phyloP scores from a whole-genome alignment of 208 protist genomes.

The Leishmania major region DNA sequence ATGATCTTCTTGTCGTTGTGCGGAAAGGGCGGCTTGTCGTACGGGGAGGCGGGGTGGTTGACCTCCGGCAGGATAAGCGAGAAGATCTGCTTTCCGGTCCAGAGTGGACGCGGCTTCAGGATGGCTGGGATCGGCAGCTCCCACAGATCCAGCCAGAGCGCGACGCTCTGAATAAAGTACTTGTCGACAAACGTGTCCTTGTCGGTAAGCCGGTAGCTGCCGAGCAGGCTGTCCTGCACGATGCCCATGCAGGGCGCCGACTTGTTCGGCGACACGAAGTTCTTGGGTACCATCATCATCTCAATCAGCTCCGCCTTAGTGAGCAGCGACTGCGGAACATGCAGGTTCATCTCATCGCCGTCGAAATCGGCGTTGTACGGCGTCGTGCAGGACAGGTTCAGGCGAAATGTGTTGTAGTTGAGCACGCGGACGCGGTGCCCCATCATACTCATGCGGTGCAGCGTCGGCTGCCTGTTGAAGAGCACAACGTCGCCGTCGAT shows the following conservation, averaged over 20 bases:
- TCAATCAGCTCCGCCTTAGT: slow-evolving; percentile 97
- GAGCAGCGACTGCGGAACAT: slow-evolving; percentile 98
- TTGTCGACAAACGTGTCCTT: slow-evolving; percentile 97
- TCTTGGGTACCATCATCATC: slow-evolving; percentile 99
- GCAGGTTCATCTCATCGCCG: slow-evolving; percentile 99
- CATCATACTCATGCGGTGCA: slow-evolving; percentile 99
- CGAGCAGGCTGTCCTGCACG: slow-evolving; percentile 99
- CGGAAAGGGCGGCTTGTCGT: slow-evolving; percentile 70
- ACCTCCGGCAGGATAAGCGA: slow-evolving; percentile 97
- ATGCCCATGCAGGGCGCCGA: slow-evolving; percentile 99
- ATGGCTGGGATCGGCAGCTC: slow-evolving; percentile 98
- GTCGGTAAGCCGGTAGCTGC: slow-evolving; percentile 92
- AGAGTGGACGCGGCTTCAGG: slow-evolving; percentile 96
- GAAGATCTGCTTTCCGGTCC: slow-evolving; percentile 99
- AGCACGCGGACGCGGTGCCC: slow-evolving; percentile 97
- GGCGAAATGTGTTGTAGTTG: slow-evolving; percentile 99
- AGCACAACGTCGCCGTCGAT: slow-evolving; percentile 98
- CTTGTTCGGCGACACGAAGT: slow-evolving; percentile 99
- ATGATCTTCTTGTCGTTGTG: slow-evolving; percentile 85
- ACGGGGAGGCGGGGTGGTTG: slow-evolving; percentile 80
- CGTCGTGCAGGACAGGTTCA: slow-evolving; percentile 99
- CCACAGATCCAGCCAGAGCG: slow-evolving; percentile 97
- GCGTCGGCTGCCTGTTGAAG: slow-evolving; percentile 99
- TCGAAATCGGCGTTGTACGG: slow-evolving; percentile 99
- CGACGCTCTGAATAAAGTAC: slow-evolving; percentile 98